Conservation (phyloP, 345 rosid species). For the Eucalyptus erythrocorys region DNA sequence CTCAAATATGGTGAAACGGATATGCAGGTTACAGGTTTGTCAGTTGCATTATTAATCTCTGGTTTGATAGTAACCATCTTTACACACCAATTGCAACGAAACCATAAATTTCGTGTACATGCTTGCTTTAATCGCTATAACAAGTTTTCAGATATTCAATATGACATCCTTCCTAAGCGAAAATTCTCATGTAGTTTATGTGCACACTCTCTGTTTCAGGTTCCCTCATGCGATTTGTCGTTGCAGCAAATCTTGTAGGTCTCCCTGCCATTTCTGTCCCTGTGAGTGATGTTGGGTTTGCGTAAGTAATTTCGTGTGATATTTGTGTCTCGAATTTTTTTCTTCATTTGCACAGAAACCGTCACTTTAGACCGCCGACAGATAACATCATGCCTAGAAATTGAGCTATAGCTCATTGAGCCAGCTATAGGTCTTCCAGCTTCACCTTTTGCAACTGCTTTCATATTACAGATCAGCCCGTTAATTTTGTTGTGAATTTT, state of each 20-base stretch:
- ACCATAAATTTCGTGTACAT: not conserved
- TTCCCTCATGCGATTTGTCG: not conserved
- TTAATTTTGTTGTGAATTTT: not conserved
- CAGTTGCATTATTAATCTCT: not conserved
- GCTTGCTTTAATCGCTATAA: not conserved
- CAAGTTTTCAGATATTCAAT: not conserved
- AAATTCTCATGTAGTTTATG: not conserved
- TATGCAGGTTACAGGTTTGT: conserved; percentile 57
- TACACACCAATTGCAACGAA: fast-evolving
- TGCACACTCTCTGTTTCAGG: conserved; percentile 17
- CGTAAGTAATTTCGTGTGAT: fast-evolving
- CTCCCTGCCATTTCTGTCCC: conserved; percentile 81
- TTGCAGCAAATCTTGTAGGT: conserved; percentile 69
- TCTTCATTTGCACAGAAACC: not conserved
- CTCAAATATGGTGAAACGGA: conserved; percentile 21
- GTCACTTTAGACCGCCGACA: not conserved
- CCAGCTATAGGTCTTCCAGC: no score
- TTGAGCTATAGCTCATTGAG: no score
- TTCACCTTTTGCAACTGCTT: no score
- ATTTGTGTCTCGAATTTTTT: not conserved
- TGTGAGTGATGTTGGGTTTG: conserved; percentile 13
- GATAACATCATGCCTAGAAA: no score
- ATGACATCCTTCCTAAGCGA: fast-evolving
- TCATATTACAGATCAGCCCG: not conserved
- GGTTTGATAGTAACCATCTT: not conserved